Evolutionary conservation across 139 green algal genomes (phyloP).

Genomic region (Chlorokybus atmophyticus): DNA sequence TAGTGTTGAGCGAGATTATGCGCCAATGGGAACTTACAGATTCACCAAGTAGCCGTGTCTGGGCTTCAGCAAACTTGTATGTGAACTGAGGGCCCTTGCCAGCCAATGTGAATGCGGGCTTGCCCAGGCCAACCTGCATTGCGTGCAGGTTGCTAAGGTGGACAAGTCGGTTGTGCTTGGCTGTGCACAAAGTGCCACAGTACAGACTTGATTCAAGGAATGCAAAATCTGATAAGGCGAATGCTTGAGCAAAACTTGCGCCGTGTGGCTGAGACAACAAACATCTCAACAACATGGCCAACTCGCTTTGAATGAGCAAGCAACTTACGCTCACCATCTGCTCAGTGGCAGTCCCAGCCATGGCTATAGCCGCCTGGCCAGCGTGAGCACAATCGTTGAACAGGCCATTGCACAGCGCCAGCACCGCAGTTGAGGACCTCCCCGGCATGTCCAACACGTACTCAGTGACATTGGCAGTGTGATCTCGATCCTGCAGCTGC

Average conservation of each 20-base stretch:
- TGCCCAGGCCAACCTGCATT: slow-evolving; percentile 26
- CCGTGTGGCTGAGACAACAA: too few relatives aligned
- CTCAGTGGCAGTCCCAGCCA: slow-evolving; percentile 28
- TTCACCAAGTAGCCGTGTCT: slow-evolving; percentile 25
- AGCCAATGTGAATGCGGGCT: slow-evolving; percentile 25
- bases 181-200: too few relatives aligned
- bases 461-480: slow-evolving; percentile 8
- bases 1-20: background rate
- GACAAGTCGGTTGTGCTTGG: too few relatives aligned
- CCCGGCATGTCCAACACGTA: too few relatives aligned
- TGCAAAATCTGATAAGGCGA: too few relatives aligned
- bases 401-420: slow-evolving; percentile 7
- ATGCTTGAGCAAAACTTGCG: too few relatives aligned
- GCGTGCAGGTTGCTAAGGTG: too few relatives aligned
- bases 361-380: slow-evolving; percentile 15
- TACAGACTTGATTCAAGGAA: too few relatives aligned
- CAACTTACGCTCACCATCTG: slow-evolving; percentile 28
- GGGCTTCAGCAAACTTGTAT: slow-evolving; percentile 21
- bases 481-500: slow-evolving; percentile 12
- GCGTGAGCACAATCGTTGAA: slow-evolving; percentile 18
- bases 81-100: slow-evolving; percentile 27
- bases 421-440: too few relatives aligned
- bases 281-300: too few relatives aligned
- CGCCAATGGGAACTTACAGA: slow-evolving; percentile 8
- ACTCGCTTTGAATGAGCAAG: too few relatives aligned